These are phyloP conservation scores for Aureobasidium sp. DNA, from an alignment of 2,329 filamentous ascomycete species.

Conservation along the genomic window DNA sequence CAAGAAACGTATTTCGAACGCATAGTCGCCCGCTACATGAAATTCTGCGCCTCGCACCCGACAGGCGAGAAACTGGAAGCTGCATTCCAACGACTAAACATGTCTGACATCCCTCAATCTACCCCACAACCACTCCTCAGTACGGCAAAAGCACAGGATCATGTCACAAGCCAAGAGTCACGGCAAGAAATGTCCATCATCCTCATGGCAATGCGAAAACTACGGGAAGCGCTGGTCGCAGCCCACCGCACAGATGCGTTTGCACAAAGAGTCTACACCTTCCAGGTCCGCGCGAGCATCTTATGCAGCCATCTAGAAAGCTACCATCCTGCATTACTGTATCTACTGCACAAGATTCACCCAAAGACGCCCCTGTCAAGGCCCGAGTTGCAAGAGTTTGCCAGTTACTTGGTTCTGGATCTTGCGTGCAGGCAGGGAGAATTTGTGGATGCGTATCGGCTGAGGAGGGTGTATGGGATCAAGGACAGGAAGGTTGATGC, in stretches of 20 bases:
- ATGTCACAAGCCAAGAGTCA: background rate
- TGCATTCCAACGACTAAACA: constrained; percentile 62
- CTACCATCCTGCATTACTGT: constrained; percentile 78
- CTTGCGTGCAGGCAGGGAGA: constrained; percentile 77
- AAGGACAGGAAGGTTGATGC: constrained; percentile 61
- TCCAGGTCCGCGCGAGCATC: constrained; percentile 79
- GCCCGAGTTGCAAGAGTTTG: constrained; percentile 71
- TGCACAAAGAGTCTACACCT: constrained; percentile 81
- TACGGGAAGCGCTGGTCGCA: constrained; percentile 82
- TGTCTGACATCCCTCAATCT: constrained; percentile 22
- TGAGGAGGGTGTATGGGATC: constrained; percentile 50
- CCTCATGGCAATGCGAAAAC: constrained; percentile 78
- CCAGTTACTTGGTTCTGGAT: constrained; percentile 77
- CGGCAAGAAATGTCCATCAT: constrained; percentile 59
- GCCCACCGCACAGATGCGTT: constrained; percentile 71
- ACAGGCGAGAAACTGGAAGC: constrained; percentile 66
- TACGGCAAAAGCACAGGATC: constrained; percentile 17
- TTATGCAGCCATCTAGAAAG: constrained; percentile 76
- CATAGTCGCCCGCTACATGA: constrained; percentile 83
- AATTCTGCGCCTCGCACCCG: constrained; percentile 71
- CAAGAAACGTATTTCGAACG: constrained; percentile 83
- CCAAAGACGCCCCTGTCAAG: constrained; percentile 56
- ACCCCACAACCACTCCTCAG: constrained; percentile 12
- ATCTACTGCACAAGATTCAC: constrained; percentile 69
- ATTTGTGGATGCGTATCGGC: constrained; percentile 62